These are phyloP conservation scores for Nemania bipapillata DNA, from an alignment of 2,329 filamentous ascomycete genomes.

Conservation along the genomic window DNA sequence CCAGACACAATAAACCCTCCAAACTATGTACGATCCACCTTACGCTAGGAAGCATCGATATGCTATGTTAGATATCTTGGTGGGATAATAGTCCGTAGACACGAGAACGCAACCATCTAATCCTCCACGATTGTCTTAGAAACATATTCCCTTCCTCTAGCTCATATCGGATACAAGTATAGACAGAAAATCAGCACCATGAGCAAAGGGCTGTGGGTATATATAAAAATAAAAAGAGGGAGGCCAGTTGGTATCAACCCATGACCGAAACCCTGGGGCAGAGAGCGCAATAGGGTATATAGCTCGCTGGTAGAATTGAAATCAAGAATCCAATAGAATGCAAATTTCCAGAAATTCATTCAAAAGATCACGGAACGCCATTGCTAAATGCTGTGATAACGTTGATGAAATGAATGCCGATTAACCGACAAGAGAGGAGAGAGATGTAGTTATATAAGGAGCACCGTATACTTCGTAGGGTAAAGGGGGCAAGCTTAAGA, in stretches of 20 bases:
- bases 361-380: conserved; percentile 33
- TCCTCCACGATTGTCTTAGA: conserved; percentile 7
- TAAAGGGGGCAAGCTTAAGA: conserved; percentile 3
- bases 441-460: conserved; percentile 7
- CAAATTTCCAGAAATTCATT: conserved; percentile 4
- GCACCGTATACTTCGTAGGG: conserved; percentile 29
- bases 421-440: background rate
- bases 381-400: conserved; percentile 27
- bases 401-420: conserved; percentile 2
- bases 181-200: conserved; percentile 17
- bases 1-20: background rate
- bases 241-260: conserved; percentile 26
- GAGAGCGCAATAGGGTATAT: conserved; percentile 22
- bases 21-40: conserved; percentile 4
- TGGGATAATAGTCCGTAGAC: background rate
- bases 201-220: conserved; percentile 18
- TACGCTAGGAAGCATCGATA: background rate
- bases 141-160: conserved; percentile 13
- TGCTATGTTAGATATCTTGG: background rate
- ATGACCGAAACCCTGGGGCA: background rate
- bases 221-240: conserved; percentile 19
- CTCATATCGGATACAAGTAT: conserved; percentile 2
- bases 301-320: conserved; percentile 13
- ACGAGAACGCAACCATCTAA: background rate
- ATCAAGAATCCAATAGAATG: conserved; percentile 13